These are phyloP conservation scores for Fereydounia khargensis DNA, from an alignment of 1,284 basidiomycete species.

Conservation along the genomic window DNA sequence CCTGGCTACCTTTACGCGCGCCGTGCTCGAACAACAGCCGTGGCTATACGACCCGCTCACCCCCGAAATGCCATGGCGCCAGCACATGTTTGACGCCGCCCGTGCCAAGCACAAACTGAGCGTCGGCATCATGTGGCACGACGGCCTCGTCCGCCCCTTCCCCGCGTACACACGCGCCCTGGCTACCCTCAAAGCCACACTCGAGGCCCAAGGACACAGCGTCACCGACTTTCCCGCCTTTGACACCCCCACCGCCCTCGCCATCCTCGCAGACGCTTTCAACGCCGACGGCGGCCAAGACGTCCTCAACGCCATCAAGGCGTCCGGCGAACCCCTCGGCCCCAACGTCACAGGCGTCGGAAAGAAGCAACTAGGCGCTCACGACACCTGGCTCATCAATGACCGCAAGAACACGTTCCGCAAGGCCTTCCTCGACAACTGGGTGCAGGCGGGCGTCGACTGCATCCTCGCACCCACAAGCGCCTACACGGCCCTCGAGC, in stretches of 20 bases:
- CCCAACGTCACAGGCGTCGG: slow-evolving; percentile 16
- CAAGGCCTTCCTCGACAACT: slow-evolving; percentile 63
- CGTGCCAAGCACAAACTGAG: slow-evolving; percentile 22
- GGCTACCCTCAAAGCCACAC: slow-evolving; percentile 34
- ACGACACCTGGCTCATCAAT: slow-evolving; percentile 64
- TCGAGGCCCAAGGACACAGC: slow-evolving; percentile 37
- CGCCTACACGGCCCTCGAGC: slow-evolving; percentile 63
- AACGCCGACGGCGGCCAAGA: slow-evolving; percentile 47
- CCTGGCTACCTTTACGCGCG: slow-evolving; percentile 67
- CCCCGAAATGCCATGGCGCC: slow-evolving; percentile 68
- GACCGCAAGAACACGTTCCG: slow-evolving; percentile 59
- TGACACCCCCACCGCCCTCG: slow-evolving; percentile 41
- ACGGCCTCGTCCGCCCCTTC: slow-evolving; percentile 57
- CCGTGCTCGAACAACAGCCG: slow-evolving; percentile 64
- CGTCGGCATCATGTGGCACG: slow-evolving; percentile 58
- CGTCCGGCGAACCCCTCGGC: slow-evolving; percentile 41
- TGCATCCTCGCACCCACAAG: slow-evolving; percentile 66
- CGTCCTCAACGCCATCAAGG: slow-evolving; percentile 20
- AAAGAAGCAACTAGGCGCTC: slow-evolving; percentile 57
- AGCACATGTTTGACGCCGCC: slow-evolving; percentile 63
- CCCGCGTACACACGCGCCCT: slow-evolving; percentile 58
- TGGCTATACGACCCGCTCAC: slow-evolving; percentile 71
- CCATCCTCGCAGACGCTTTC: slow-evolving; percentile 42
- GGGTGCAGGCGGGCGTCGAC: slow-evolving; percentile 67
- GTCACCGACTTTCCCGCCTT: slow-evolving; percentile 34